Conservation (phyloP, 306 rosid species). For the Cyclanthera cordifolia region DNA sequence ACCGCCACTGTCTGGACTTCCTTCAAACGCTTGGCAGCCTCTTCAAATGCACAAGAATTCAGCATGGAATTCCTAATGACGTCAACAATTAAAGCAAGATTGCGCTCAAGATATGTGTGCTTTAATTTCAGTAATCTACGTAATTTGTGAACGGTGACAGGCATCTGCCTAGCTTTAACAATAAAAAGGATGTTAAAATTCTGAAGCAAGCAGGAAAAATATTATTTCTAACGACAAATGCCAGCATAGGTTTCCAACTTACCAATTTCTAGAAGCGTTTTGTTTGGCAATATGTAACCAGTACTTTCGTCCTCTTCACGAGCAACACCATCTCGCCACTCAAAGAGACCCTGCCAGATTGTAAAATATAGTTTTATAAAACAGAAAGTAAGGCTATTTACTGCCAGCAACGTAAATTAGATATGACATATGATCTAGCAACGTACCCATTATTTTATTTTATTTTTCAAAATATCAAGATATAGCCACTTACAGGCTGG, state of each 20-base stretch:
- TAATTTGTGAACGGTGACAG: slow-evolving; percentile 42
- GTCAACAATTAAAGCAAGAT: slow-evolving; percentile 56
- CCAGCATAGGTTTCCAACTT: slow-evolving; percentile 19
- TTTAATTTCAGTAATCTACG: slow-evolving; percentile 52
- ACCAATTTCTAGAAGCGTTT: slow-evolving; percentile 76
- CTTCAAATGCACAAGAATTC: slow-evolving; percentile 63
- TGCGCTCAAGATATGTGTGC: slow-evolving; percentile 57
- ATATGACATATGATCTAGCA: too few relatives aligned
- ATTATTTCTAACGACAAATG: not conserved
- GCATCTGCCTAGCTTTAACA: slow-evolving; percentile 77
- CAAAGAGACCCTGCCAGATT: slow-evolving; percentile 57
- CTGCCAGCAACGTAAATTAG: not conserved
- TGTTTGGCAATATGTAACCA: slow-evolving; percentile 85
- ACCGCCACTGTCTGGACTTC: slow-evolving; percentile 18
- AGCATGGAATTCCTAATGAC: slow-evolving; percentile 49
- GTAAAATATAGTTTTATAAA: not conserved
- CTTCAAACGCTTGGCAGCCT: slow-evolving; percentile 43
- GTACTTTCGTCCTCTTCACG: slow-evolving; percentile 92
- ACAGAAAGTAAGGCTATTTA: not conserved
- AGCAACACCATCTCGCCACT: slow-evolving; percentile 84
- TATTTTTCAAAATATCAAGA: not conserved
- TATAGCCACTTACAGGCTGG: too few relatives aligned
- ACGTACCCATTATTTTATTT: too few relatives aligned
- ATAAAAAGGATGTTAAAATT: slow-evolving; percentile 9
- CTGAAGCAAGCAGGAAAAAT: not conserved